Conservation (phyloP, 345 rosid genomes). For the Trapa bicornis region DNA sequence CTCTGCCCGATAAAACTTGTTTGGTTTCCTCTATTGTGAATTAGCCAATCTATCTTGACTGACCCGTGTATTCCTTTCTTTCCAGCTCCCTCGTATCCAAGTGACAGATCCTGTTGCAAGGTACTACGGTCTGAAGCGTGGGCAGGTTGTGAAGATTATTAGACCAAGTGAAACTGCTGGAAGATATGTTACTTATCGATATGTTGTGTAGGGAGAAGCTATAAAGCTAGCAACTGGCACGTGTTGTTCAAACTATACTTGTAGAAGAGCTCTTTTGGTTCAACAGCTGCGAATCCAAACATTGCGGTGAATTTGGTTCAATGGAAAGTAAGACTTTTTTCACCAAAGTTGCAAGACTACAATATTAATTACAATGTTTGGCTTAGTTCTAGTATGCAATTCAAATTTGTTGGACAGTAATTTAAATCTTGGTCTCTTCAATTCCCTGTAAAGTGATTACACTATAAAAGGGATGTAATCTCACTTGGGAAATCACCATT, state of each 20-base stretch:
- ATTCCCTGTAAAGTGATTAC: too few species aligned
- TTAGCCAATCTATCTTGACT: neutral
- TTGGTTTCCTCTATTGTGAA: neutral
- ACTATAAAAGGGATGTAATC: too few species aligned
- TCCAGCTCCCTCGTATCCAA: conserved; percentile 25
- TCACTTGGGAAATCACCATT: too few species aligned
- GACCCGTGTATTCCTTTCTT: neutral
- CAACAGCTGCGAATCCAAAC: too few species aligned
- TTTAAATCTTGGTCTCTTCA: too few species aligned
- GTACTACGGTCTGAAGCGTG: conserved; percentile 25
- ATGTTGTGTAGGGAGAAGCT: conserved; percentile 15
- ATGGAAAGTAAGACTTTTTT: too few species aligned
- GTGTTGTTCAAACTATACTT: neutral
- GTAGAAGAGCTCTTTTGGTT: too few species aligned
- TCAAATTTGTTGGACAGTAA: too few species aligned
- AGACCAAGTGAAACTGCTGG: conserved; percentile 28
- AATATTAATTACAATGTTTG: too few species aligned
- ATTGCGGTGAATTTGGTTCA: too few species aligned
- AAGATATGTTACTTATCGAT: conserved; percentile 24
- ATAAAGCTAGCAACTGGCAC: neutral
- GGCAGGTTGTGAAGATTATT: conserved; percentile 25
- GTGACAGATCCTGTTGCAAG: conserved; percentile 24
- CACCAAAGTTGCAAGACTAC: too few species aligned
- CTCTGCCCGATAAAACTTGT: neutral
- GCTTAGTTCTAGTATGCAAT: too few species aligned